These are phyloP conservation scores for Quercus mongolica DNA, from an alignment of 306 rosid genomes.

Conservation along the genomic window DNA sequence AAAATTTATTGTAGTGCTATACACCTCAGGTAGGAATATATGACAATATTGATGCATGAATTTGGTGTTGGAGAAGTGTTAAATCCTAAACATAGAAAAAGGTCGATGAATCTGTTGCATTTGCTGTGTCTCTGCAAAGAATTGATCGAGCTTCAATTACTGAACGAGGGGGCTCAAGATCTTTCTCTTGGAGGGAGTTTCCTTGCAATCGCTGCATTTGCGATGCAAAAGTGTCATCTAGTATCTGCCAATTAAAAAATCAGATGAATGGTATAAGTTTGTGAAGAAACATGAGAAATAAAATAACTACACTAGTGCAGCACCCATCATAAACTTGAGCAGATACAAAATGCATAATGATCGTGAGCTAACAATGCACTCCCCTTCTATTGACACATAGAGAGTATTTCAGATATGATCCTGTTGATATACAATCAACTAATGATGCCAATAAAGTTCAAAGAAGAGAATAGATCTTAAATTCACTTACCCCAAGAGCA, in stretches of 20 bases:
- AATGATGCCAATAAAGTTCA: background rate
- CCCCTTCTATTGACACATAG: background rate
- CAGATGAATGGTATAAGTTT: background rate
- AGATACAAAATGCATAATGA: background rate
- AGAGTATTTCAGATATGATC: background rate
- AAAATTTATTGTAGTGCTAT: background rate
- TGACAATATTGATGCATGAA: background rate
- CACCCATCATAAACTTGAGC: background rate
- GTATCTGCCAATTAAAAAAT: constrained; percentile 47
- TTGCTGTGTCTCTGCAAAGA: constrained; percentile 77
- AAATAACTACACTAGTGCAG: background rate
- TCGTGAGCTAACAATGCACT: background rate
- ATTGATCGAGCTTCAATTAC: constrained; percentile 90
- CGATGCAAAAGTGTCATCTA: constrained; percentile 95
- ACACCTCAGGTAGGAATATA: background rate
- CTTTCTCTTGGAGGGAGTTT: constrained; percentile 86
- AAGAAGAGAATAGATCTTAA: background rate
- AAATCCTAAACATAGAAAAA: constrained; percentile 50
- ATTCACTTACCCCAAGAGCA: constrained; percentile 84
- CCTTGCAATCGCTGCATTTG: constrained; percentile 92
- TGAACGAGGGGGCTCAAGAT: constrained; percentile 91
- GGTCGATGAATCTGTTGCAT: constrained; percentile 54
- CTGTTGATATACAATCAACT: background rate
- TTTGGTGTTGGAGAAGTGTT: background rate
- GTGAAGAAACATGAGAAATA: background rate